These are phyloP conservation scores for Ustilago bromivora DNA, from an alignment of 1,284 basidiomycete species.

Conservation along the genomic window DNA sequence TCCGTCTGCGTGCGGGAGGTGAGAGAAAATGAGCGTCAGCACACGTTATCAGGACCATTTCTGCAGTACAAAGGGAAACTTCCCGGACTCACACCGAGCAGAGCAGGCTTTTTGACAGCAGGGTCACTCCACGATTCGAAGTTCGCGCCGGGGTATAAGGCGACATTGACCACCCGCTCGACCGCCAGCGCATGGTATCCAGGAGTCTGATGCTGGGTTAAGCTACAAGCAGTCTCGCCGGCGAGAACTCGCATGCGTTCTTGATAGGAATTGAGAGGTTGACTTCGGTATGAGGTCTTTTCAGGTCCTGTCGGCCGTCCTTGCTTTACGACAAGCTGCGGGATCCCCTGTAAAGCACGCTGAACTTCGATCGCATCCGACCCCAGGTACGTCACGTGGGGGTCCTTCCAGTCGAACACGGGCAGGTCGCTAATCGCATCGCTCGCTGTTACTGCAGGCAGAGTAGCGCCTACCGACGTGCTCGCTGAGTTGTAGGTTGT, in stretches of 20 bases:
- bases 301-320: constrained; percentile 3
- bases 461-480: neutral
- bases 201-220: constrained; percentile 35
- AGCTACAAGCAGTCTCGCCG: neutral
- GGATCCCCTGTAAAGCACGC: constrained; percentile 11
- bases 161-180: constrained; percentile 43
- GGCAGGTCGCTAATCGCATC: constrained; percentile 43
- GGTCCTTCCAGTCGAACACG: constrained; percentile 41
- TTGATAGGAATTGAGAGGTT: constrained; percentile 29
- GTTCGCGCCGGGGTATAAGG: constrained; percentile 22
- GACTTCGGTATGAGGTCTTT: neutral
- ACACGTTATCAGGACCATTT: neutral
- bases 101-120: constrained; percentile 25
- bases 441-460: constrained; percentile 18
- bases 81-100: constrained; percentile 10
- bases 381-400: constrained; percentile 30
- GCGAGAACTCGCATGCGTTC: constrained; percentile 30
- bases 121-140: constrained; percentile 28
- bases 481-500: neutral
- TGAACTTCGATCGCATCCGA: constrained; percentile 17
- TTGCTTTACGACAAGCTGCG: constrained; percentile 16
- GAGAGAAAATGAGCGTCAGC: neutral
- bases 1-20: constrained; percentile 4
- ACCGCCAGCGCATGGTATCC: constrained; percentile 7
- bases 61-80: neutral